Base-by-base conservation (phyloP, 2,329 filamentous ascomycete genomes). In the Fusarium tricinctum region DNA sequence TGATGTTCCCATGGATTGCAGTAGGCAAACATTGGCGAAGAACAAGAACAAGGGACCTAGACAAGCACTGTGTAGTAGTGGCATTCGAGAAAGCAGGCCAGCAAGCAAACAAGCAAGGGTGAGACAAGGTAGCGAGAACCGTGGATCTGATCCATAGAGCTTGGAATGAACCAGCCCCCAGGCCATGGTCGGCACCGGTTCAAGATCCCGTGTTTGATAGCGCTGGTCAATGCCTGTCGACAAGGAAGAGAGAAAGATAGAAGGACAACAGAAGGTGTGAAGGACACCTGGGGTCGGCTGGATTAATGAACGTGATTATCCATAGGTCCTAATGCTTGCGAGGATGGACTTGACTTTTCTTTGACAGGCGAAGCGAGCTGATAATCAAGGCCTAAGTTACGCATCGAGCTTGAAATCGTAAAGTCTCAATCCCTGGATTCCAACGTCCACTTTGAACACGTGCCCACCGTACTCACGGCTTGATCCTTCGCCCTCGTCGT, bases 401-500 rank as follows among this genome's bases (percentile, higher is more conserved):
- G 23, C 23, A 23, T 23, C 23, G 62, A 89, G 79, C 79, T 85
- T 89, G 78, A 92, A 93, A 77, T 88, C 84, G 78, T 89, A 87
- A 67, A 88, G 83, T 52, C 84, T 82, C 74, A 89, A 73, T 1
- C 93, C 92, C 72, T 79, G 82, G 4, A 91, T 86, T 4, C 92
- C 92, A 63, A 97, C 92, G 76, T 96, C 87, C 48, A 95, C 86
- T 77, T 85, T 88, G 80, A 93, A 97, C 63, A 96, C 75, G 26
- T 86, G 89, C 4, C 94, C 94, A 33, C 89, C 88, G 63, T 88
- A 86, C 78, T 84, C 84, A 72, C 84, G 84, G 72, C 89, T 91
- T 75, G 86, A 82, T 8, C 87, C 86, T 68, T 88, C 85, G 45
- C 89, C 89, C 45, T 89, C 87, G 63, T 92, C 89, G 75, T 90